Base-by-base conservation (phyloP, 1,284 basidiomycete species). In the Moesziomyces parantarcticus region DNA sequence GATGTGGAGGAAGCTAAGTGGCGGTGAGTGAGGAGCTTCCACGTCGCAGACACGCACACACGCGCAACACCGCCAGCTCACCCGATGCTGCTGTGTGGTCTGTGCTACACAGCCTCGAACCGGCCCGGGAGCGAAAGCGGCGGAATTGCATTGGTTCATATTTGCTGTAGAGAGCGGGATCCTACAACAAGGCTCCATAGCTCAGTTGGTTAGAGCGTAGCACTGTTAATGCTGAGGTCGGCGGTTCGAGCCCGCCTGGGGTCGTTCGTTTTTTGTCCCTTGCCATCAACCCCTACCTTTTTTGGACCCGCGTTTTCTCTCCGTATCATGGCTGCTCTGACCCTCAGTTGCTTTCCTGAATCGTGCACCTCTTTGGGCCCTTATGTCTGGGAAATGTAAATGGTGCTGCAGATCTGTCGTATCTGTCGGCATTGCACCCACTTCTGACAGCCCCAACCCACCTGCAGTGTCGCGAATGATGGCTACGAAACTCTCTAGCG, bases 201-300 rank as follows among this genome's bases (percentile, higher is more conserved):
- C 72, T 75, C 72, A 75, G 72, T 75, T 75, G 72, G 72, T 70
- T 75, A 75, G 72, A 75, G 72, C 72, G 72, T 75, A 63, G 67
- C 67, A 75, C 72, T 75, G 72, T 75, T 75, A 75, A 75, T 75
- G 67, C 67, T 66, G 63, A 75, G 72, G 72, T 75, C 72, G 67
- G 67, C 72, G 67, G 72, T 75, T 75, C 72, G 67, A 75, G 63
- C 72, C 72, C 67, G 72, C 67, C 71, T 44, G 65, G 62, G 66
- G 71, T 75, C 71, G 71, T 6, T 29, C 7, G 48, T 40, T 21
- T 40, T 54, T 54, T 42, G 42, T 45, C 36, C 32, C 26, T 29
- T 42, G 9, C 14, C 39, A 34, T 40, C 25, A 4, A 22, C 18
- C 43, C 36, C 47, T 25, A 26, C 5, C 25, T 52, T 45, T 22